phyloP scores from a whole-genome alignment of 2,329 filamentous ascomycete species.

The Xenosphaeropsis pyriputrescens region DNA sequence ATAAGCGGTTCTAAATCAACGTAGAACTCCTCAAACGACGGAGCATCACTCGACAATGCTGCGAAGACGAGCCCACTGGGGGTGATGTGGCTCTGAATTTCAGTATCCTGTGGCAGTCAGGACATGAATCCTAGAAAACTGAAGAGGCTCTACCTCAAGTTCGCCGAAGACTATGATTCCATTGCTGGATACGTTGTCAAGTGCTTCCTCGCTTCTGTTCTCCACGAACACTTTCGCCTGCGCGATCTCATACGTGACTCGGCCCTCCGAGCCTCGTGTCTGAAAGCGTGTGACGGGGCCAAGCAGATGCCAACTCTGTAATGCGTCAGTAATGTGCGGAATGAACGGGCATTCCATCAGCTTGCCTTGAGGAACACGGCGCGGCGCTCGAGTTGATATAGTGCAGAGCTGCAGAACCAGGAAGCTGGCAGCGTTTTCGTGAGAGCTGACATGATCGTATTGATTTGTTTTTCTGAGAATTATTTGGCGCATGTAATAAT shows the following conservation, averaged over 20 bases:
- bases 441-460: conserved; percentile 1
- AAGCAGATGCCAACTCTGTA: conserved; percentile 34
- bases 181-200: background rate
- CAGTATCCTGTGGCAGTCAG: conserved; percentile 12
- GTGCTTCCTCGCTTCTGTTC: conserved; percentile 15
- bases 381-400: conserved; percentile 32
- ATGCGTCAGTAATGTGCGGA: background rate
- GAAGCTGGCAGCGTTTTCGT: conserved; percentile 33
- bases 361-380: conserved; percentile 31
- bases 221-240: conserved; percentile 26
- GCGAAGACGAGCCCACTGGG: conserved; percentile 36
- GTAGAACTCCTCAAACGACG: conserved; percentile 36
- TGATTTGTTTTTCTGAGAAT: too few relatives aligned
- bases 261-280: conserved; percentile 18
- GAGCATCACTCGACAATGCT: conserved; percentile 30
- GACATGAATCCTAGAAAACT: background rate
- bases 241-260: conserved; percentile 33
- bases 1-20: conserved; percentile 32
- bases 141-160: conserved; percentile 6
- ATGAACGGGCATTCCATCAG: background rate
- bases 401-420: conserved; percentile 31
- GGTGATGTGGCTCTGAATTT: conserved; percentile 23
- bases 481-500: too few relatives aligned
- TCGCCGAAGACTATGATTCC: conserved; percentile 22
- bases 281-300: conserved; percentile 35